Base-by-base conservation (phyloP, 2,329 filamentous ascomycete genomes). In the Trichoderma hamatum region DNA sequence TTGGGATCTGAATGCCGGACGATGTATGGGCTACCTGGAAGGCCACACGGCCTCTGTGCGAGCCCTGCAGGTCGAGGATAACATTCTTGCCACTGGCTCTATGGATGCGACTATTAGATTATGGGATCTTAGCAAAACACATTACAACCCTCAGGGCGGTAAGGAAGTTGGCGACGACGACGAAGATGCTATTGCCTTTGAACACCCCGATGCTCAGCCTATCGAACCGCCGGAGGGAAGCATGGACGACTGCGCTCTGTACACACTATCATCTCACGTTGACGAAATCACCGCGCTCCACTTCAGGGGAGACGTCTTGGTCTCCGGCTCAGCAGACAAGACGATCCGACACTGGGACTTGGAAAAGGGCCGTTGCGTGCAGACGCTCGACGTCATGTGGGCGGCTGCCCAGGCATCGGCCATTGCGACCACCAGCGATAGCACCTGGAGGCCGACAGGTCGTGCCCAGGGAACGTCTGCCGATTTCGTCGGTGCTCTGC, bases 341-440 rank as follows among this genome's bases (percentile, higher is more conserved):
- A 99, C 96, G 1, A 84, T 99, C 67, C 90, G 96, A 55, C 96
- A 99, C 79, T 99, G 96, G 96, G 96, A 99, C 83, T 85, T 99
- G 61, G 92, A 95, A 75, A 97, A 94, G 78, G 96, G 96, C n/a
- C 91, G 96, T 60, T 98, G 96, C 79, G 92, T 99, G 66, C 96
- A 99, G 81, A 99, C 96, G 3, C 84, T 99, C 60, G 96, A 99
- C 80, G 95, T 99, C 7, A 92, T 99, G 78, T 99, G 96, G 96
- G 96, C 96, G 11, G 94, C 96, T 5, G 94, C 96, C 2, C 94
- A 97, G 81, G 93, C 93, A 14, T 92, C 90, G 11, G 88, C 90
- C 49, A 90, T 88, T 5, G 85, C 92, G 67, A 86, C 85, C 62
- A 85, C 87, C 2, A 85, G 84, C 58, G 88, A 89, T 66, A 83